These are phyloP conservation scores for Dipodascopsis uninucleata DNA, from an alignment of 805 yeast species.

Conservation along the genomic window DNA sequence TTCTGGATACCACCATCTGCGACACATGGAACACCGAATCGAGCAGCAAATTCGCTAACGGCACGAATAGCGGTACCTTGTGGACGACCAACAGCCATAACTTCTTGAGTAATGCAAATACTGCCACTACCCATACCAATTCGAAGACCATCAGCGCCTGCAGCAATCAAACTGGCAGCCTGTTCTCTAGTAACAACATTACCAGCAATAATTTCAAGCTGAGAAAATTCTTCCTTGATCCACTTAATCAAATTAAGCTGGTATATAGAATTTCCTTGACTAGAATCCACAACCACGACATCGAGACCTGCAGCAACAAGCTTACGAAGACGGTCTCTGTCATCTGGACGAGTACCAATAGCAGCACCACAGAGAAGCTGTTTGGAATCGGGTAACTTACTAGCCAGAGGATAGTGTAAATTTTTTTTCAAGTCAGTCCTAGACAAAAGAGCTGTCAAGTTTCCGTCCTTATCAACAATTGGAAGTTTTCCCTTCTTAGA, in stretches of 20 bases:
- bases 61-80: constrained; percentile 98
- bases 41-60: constrained; percentile 88
- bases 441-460: constrained; percentile 81
- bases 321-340: constrained; percentile 75
- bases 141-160: constrained; percentile 97
- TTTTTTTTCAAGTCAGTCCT: constrained; percentile 97
- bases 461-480: constrained; percentile 72
- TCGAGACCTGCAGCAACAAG: constrained; percentile 95
- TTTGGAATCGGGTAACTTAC: constrained; percentile 87
- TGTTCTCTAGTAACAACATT: constrained; percentile 98
- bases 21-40: constrained; percentile 96
- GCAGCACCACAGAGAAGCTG: constrained; percentile 99
- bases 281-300: constrained; percentile 91
- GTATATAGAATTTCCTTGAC: constrained; percentile 96
- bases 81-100: constrained; percentile 99
- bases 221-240: constrained; percentile 77
- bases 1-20: constrained; percentile 99
- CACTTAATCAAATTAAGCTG: constrained; percentile 90
- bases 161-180: constrained; percentile 90
- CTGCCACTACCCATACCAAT: constrained; percentile 99
- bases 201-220: constrained; percentile 90
- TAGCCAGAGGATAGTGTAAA: constrained; percentile 87
- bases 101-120: constrained; percentile 98
- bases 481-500: constrained; percentile 98
- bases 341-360: constrained; percentile 88